Evolutionary conservation across 2,329 filamentous ascomycete genomes (phyloP), one percentile per base, ranked within the genome.

Genomic region (Dryadomyces quercivorus): DNA sequence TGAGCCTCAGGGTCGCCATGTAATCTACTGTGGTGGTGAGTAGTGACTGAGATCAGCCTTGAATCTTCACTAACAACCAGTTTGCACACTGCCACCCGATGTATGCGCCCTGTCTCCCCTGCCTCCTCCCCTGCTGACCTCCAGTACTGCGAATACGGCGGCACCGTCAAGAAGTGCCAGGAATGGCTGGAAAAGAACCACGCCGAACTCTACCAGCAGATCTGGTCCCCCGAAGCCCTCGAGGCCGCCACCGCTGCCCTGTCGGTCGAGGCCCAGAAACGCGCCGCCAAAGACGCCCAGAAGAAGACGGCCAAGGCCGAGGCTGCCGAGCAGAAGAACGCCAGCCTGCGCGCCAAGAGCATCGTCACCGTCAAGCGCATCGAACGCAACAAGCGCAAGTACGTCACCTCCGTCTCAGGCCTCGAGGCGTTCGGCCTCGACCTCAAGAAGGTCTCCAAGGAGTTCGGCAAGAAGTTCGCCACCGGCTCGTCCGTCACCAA

Each of bases 141-240:
- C 44, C 72, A 97, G 93, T 98, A 96, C 74, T 98, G 93, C 76
- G 93, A 98, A 73, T 97, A 96, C 71, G 93, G 93, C 66, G 92
- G 91, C 60, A 97, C 91, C 43, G 85, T 86, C 22, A 95, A 90
- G 72, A 98, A 96, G 74, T 98, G 93, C 74, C 86, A 92, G 70
- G 91, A 97, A 69, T 98, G 93, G 93, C 82, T 98, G 20, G 75
- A 88, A 64, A 80, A 84, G 60, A 78, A 82, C 60, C 78, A 95
- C 63, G 80, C 83, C 3, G 75, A 78, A 49, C 73, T 96, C 68
- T 94, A 95, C 70, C 70, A 80, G 58, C 75, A 75, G 63, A 79
- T 98, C 70, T 96, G 95, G 78, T 95, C 90, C 55, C 58, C 63
- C 88, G 88, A 91, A 73, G 86, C 88, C 16, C 74, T 96, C 59